These are phyloP conservation scores for Hippophae tibetana DNA, from an alignment of 306 rosid species.

Conservation along the genomic window DNA sequence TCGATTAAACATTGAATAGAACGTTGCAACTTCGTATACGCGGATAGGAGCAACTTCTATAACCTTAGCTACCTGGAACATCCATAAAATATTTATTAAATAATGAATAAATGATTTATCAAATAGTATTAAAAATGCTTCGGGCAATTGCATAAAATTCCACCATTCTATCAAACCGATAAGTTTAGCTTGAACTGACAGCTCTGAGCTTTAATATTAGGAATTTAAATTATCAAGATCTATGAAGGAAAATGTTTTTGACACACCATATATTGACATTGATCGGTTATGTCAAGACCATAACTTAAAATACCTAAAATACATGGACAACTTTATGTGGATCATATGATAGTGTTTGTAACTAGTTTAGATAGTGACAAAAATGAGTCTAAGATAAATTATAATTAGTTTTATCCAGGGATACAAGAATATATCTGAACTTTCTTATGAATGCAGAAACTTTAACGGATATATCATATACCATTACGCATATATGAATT, in stretches of 20 bases:
- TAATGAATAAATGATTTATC: slow-evolving; percentile 4
- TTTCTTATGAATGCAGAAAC: background rate
- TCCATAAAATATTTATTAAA: slow-evolving; percentile 27
- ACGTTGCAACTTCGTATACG: slow-evolving; percentile 92
- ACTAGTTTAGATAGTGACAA: background rate
- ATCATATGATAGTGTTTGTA: background rate
- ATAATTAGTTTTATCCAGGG: background rate
- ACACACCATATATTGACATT: background rate
- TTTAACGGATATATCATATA: background rate
- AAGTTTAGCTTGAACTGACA: too few species aligned
- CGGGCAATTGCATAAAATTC: background rate
- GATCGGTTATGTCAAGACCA: background rate
- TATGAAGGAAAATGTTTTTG: too few species aligned
- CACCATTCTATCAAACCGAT: background rate
- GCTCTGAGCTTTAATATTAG: too few species aligned
- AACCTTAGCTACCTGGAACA: slow-evolving; percentile 76
- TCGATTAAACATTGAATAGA: slow-evolving; percentile 96
- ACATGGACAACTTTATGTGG: background rate
- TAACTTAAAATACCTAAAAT: background rate
- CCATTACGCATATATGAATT: background rate
- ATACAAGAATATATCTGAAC: background rate
- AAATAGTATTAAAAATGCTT: background rate
- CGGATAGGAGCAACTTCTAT: slow-evolving; percentile 91
- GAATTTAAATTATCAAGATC: too few species aligned
- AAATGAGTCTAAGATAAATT: too few species aligned